Conservation (phyloP, 768 basidiomycete genomes). For the Tricholoma bakamatsutake region DNA sequence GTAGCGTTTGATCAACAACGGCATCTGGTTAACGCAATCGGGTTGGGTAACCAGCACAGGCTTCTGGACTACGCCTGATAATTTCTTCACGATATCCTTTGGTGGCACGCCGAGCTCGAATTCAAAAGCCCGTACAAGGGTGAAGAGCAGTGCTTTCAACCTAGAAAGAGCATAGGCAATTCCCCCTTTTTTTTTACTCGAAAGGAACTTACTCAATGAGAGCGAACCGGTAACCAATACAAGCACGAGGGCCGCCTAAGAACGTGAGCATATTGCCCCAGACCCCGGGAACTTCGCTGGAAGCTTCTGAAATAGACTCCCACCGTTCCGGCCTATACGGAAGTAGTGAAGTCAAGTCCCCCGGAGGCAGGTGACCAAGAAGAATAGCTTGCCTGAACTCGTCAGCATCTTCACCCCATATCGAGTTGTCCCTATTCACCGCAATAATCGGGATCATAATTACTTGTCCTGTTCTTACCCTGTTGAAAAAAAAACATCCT, state of each 20-base stretch:
- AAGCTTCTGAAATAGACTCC: conserved; percentile 40
- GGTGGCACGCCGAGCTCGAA: conserved; percentile 49
- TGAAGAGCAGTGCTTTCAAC: conserved; percentile 38
- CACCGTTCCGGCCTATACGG: conserved; percentile 62
- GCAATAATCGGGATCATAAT: conserved; percentile 45
- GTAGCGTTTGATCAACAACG: conserved; percentile 30
- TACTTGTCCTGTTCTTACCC: conserved; percentile 38
- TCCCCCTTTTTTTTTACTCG: background rate
- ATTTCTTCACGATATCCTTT: conserved; percentile 33
- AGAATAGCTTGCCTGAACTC: conserved; percentile 48
- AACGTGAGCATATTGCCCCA: conserved; percentile 59
- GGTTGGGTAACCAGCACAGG: conserved; percentile 37
- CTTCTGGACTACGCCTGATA: conserved; percentile 35
- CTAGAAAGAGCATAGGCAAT: conserved; percentile 9
- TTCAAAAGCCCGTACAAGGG: conserved; percentile 44
- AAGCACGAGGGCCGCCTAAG: conserved; percentile 57
- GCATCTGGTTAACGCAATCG: conserved; percentile 36
- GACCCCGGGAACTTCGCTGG: conserved; percentile 46
- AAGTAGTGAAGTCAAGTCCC: conserved; percentile 16
- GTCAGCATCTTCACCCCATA: conserved; percentile 62
- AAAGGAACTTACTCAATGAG: conserved; percentile 32
- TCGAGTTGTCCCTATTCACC: conserved; percentile 42
- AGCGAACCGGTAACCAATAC: conserved; percentile 64
- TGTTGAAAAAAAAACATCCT: background rate
- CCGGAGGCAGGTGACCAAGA: background rate